phyloP scores from a whole-genome alignment of 768 basidiomycete species.

The Agaricus subrufescens region DNA sequence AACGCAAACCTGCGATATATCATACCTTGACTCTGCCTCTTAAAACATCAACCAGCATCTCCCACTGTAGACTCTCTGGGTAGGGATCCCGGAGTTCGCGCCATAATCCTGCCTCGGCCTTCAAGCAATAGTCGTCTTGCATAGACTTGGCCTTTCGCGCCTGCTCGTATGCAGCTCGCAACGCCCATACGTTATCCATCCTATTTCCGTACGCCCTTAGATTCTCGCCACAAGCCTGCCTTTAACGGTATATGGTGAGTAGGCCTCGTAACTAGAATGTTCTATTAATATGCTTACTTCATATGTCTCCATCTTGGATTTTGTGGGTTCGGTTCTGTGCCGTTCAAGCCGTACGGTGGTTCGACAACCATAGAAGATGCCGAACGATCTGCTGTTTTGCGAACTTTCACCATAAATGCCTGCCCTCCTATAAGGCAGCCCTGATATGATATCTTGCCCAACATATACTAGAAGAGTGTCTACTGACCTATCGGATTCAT shows the following conservation, averaged over 20 bases:
- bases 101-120: conserved; percentile 48
- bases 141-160: conserved; percentile 62
- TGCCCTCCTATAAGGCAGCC: conserved; percentile 59
- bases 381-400: conserved; percentile 71
- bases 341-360: conserved; percentile 63
- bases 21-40: conserved; percentile 80
- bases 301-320: conserved; percentile 68
- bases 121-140: conserved; percentile 70
- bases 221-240: conserved; percentile 62
- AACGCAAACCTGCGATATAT: not conserved
- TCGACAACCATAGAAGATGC: conserved; percentile 82
- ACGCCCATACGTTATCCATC: conserved; percentile 77
- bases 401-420: conserved; percentile 82
- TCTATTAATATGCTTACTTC: conserved; percentile 44
- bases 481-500: conserved; percentile 65
- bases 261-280: not conserved
- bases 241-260: conserved; percentile 18
- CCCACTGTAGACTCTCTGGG: conserved; percentile 72
- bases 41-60: conserved; percentile 76
- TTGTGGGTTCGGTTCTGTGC: conserved; percentile 30
- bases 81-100: conserved; percentile 38
- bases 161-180: conserved; percentile 75
- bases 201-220: conserved; percentile 47
- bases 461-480: not conserved
- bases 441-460: not conserved